Base-by-base conservation (phyloP, 768 basidiomycete species). In the Tremella yokohamensis region DNA sequence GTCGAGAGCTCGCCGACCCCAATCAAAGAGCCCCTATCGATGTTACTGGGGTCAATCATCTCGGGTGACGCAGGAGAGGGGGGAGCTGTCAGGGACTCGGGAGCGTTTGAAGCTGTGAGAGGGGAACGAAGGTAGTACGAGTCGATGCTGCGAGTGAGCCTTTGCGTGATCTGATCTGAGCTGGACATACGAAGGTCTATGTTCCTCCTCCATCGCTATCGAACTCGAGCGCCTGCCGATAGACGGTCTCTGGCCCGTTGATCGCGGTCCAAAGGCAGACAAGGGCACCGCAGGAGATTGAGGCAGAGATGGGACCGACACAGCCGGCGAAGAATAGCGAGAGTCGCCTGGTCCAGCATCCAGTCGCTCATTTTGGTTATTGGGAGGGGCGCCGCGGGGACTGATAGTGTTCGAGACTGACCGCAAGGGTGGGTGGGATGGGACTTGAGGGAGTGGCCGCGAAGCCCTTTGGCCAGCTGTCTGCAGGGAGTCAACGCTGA, bases 1-100 rank as follows among this genome's bases (percentile, higher is more conserved):
- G 96, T 99, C 18, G 91, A 81, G 29, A 98, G 83, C 78, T 99
- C 96, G 38, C 96, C 96, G 4, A 98, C 88, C 22, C 96, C 96
- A 53, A 98, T 84, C 40, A 98, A 84, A 38, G 85, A 87, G 16
- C 84, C 82, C 57, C 96, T 82, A 79, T 98, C 92, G n/a, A 78
- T 70, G 60, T 64, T 59, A 13, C 58, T 56, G 3, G 76, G 76
- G 49, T 74, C 72, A 7, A 64, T 56, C 6, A 70, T 71, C 8
- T 58, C n/a, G 12, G 70, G 66, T 7, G 56, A 61, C 26, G 51
- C 50, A 39, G 16, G 63, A 9, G 29, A 54, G 49, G 37, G 24
- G 52, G 3, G 56, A 38, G 38, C 45, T 54, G 12, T 38, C 20
- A 34, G 57, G 63, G 60, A 52, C 7, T 22, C 37, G 24, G 24